Conservation (phyloP, 768 basidiomycete species). For the Trametes gibbosa region DNA sequence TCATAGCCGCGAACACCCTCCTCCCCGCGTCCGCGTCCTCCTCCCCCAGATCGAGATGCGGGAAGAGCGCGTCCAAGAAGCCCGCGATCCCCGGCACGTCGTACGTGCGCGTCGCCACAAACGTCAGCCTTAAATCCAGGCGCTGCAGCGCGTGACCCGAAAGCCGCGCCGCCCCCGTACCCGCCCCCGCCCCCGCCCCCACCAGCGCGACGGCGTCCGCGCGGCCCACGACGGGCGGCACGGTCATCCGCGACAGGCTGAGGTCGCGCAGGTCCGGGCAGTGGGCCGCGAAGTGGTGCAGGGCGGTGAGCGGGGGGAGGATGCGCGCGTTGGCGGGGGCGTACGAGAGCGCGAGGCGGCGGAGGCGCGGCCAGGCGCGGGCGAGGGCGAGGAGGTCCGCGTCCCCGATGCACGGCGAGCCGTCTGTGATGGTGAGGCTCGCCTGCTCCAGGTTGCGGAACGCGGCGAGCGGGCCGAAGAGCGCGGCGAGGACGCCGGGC, state of each 20-base stretch:
- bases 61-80: conserved; percentile 10
- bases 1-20: background rate
- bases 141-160: background rate
- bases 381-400: conserved; percentile 3
- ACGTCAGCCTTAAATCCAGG: conserved; percentile 7
- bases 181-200: background rate
- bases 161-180: background rate
- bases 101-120: background rate
- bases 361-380: conserved; percentile 1
- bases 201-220: background rate
- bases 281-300: conserved; percentile 5
- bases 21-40: background rate
- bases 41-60: conserved; percentile 2
- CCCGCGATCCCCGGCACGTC: background rate
- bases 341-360: background rate
- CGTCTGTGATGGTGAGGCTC: background rate
- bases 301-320: background rate
- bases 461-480: background rate
- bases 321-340: background rate
- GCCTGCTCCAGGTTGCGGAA: background rate
- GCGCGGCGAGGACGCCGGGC: background rate
- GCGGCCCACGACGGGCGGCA: background rate
- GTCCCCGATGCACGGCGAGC: background rate
- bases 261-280: conserved; percentile 10
- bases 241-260: conserved; percentile 1